These are phyloP conservation scores for Trametes cubensis DNA, from an alignment of 768 basidiomycete genomes.

Conservation along the genomic window DNA sequence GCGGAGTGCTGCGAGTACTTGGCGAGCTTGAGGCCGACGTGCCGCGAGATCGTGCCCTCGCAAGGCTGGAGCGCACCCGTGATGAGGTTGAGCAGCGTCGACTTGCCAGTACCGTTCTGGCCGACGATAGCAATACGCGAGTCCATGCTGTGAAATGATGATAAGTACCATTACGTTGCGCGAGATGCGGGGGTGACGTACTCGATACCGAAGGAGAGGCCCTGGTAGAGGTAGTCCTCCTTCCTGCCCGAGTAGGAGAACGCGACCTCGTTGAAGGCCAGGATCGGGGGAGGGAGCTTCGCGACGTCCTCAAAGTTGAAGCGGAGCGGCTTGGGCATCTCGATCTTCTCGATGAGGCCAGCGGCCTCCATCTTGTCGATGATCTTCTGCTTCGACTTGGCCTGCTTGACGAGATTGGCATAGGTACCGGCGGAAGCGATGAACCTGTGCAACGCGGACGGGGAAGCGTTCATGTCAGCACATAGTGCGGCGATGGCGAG, in stretches of 20 bases:
- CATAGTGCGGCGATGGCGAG: background rate
- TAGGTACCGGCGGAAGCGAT: slow-evolving; percentile 99
- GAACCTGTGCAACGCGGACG: slow-evolving; percentile 55
- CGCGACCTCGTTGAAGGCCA: slow-evolving; percentile 93
- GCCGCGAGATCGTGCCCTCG: slow-evolving; percentile 88
- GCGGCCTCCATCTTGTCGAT: slow-evolving; percentile 99
- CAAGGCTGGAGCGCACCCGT: slow-evolving; percentile 77
- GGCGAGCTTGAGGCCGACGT: slow-evolving; percentile 88
- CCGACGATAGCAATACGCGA: slow-evolving; percentile 95
- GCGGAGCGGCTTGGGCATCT: slow-evolving; percentile 67
- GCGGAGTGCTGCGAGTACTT: slow-evolving; percentile 99
- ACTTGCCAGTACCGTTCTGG: slow-evolving; percentile 94
- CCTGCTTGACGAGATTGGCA: slow-evolving; percentile 97
- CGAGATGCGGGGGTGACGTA: slow-evolving; percentile 40
- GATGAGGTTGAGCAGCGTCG: slow-evolving; percentile 89
- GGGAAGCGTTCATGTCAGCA: background rate
- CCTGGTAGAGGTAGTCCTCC: slow-evolving; percentile 84
- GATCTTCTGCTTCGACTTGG: slow-evolving; percentile 99
- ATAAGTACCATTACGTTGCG: background rate
- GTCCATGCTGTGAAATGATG: slow-evolving; percentile 68
- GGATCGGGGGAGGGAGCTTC: slow-evolving; percentile 94
- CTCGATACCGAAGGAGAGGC: slow-evolving; percentile 98
- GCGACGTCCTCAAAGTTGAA: slow-evolving; percentile 97
- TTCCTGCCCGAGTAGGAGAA: slow-evolving; percentile 94
- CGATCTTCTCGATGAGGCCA: slow-evolving; percentile 91